A percentile compares a stretch with the other conserved stretches of the same genome.
Evolutionary conservation across 257 asterid genomes (phyloP).

Genomic region (Cinchona pubescens): DNA sequence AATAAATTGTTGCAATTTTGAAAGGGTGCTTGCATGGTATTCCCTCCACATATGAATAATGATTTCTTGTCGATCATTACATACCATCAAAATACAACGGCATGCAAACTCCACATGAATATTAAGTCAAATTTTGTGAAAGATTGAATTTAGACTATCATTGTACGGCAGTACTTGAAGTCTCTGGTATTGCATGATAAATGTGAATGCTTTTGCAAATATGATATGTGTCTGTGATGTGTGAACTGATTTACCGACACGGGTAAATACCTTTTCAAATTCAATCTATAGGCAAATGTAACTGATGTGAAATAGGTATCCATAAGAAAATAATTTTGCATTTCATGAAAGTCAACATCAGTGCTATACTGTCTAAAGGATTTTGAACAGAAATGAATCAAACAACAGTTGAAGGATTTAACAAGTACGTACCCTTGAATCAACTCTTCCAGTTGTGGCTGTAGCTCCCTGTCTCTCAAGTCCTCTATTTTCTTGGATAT

Average conservation of each 20-base stretch:
- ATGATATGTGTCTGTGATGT: neutral
- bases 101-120: neutral
- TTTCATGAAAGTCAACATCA: neutral
- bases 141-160: neutral
- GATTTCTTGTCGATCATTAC: neutral
- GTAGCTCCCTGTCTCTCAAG: slow-evolving; percentile 80
- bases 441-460: slow-evolving; percentile 96
- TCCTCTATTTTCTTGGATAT: slow-evolving; percentile 87
- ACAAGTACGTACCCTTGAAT: slow-evolving; percentile 67
- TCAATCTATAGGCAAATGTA: neutral
- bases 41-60: neutral
- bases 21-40: neutral
- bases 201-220: neutral
- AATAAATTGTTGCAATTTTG: neutral
- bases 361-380: too few relatives aligned
- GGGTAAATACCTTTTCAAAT: neutral
- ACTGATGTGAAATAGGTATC: neutral
- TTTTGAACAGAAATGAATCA: neutral
- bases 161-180: neutral
- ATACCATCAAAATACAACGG: neutral
- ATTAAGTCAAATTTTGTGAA: neutral
- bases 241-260: neutral
- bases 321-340: neutral
- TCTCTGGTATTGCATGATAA: neutral
- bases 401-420: neutral